Conservation (phyloP, 176 grass and related monocot genomes). For the Zizania latifolia region DNA sequence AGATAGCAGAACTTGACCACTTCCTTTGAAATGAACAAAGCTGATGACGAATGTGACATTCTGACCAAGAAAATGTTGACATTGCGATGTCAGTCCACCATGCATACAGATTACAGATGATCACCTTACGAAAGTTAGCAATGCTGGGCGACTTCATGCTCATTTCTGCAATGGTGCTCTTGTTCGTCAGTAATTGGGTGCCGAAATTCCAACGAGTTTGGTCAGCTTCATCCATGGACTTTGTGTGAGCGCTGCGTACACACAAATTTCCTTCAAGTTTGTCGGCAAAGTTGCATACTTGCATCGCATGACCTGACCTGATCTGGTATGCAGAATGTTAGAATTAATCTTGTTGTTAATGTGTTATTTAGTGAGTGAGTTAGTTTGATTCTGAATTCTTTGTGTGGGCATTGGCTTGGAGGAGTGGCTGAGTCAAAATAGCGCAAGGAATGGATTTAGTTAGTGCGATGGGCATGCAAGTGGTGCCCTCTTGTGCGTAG, state of each 20-base stretch:
- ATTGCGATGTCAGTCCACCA: background rate
- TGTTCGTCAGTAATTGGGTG: background rate
- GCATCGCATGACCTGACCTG: too few relatives aligned
- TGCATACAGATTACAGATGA: too few relatives aligned
- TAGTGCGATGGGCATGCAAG: too few relatives aligned
- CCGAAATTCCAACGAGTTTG: background rate
- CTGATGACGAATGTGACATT: background rate
- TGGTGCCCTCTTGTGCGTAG: too few relatives aligned
- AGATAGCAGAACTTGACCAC: slow-evolving; percentile 16
- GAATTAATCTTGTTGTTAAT: too few relatives aligned
- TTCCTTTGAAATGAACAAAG: slow-evolving; percentile 26
- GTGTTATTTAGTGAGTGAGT: too few relatives aligned
- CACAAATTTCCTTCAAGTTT: background rate
- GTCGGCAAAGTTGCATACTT: background rate
- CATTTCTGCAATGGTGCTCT: background rate
- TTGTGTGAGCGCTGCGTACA: background rate
- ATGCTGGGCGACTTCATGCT: background rate
- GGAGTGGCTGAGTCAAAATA: too few relatives aligned
- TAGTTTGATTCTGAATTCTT: too few relatives aligned
- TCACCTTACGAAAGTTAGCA: background rate
- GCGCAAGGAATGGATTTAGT: too few relatives aligned
- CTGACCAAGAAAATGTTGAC: slow-evolving; percentile 31
- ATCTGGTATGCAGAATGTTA: too few relatives aligned
- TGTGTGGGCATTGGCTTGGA: too few relatives aligned
- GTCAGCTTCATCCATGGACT: background rate